Percentiles rank a stretch among this genome's conserved stretches.
phyloP scores from a whole-genome alignment of 116 monocot species.

The Iris pallida region DNA sequence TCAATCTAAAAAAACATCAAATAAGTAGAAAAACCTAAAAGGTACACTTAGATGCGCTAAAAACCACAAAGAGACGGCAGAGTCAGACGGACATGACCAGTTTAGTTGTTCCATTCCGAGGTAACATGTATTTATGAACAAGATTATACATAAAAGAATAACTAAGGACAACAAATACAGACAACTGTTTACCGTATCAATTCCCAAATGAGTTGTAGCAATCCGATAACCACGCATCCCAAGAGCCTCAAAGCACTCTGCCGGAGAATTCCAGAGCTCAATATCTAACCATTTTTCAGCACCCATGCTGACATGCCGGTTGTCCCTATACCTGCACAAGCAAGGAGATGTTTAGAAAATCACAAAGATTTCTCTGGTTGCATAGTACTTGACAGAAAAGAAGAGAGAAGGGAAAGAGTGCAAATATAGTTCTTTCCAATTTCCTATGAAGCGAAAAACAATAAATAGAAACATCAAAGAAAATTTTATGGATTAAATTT shows the following conservation, averaged over 20 bases:
- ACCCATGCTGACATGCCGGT: constrained; percentile 97
- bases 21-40: neutral
- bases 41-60: neutral
- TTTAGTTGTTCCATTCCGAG: neutral
- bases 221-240: constrained; percentile 86
- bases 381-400: constrained; percentile 2
- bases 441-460: neutral
- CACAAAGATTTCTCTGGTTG: neutral
- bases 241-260: constrained; percentile 70
- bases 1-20: neutral
- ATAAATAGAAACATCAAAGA: neutral
- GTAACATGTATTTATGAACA: neutral
- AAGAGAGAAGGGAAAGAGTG: constrained; percentile 1
- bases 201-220: constrained; percentile 70
- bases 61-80: neutral
- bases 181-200: constrained; percentile 49
- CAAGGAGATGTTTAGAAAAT: neutral
- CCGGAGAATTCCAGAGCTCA: constrained; percentile 80
- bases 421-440: neutral
- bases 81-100: neutral
- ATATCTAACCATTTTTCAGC: constrained; percentile 99
- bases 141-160: neutral
- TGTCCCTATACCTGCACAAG: constrained; percentile 73
- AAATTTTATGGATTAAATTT: neutral
- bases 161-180: neutral